Conservation (phyloP, 495 filamentous ascomycete genomes). For the Penicillium psychrofluorescens region DNA sequence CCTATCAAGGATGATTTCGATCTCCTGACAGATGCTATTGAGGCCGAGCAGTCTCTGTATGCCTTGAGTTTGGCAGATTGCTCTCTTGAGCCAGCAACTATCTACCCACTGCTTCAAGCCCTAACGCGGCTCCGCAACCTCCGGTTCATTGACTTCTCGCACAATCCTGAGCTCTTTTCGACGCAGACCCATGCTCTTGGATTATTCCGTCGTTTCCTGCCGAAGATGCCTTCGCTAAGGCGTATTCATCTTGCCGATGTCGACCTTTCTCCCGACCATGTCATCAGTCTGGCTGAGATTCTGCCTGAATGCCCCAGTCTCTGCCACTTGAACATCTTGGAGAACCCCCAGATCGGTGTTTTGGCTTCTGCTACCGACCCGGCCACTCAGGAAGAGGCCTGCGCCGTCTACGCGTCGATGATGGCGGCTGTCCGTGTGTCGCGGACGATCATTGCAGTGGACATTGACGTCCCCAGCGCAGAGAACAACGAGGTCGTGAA, state of each 20-base stretch:
- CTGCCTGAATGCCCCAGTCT: slow-evolving; percentile 76
- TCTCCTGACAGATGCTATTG: slow-evolving; percentile 55
- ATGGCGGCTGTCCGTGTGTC: slow-evolving; percentile 85
- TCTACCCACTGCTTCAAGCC: slow-evolving; percentile 70
- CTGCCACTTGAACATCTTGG: slow-evolving; percentile 81
- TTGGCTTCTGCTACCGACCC: slow-evolving; percentile 65
- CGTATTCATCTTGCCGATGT: slow-evolving; percentile 85
- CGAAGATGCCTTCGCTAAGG: slow-evolving; percentile 71
- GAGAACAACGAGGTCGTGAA: slow-evolving; percentile 84
- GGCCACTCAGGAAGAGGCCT: slow-evolving; percentile 80
- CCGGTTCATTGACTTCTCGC: slow-evolving; percentile 83
- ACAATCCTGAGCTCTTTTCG: slow-evolving; percentile 77
- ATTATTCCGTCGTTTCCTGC: slow-evolving; percentile 73
- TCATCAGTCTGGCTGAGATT: slow-evolving; percentile 82
- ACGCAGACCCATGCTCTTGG: slow-evolving; percentile 65
- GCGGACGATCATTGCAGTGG: slow-evolving; percentile 74
- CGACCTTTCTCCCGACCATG: slow-evolving; percentile 76
- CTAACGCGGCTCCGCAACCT: slow-evolving; percentile 66
- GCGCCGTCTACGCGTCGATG: slow-evolving; percentile 85
- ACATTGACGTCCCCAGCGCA: slow-evolving; percentile 77
- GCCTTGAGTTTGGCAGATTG: slow-evolving; percentile 86
- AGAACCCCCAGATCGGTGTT: slow-evolving; percentile 65
- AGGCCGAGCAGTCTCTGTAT: slow-evolving; percentile 58
- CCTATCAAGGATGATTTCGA: slow-evolving; percentile 64
- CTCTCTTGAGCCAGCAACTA: slow-evolving; percentile 61